Base-by-base conservation (phyloP, 1,139 yeast species). In the Nakaseomyces bracarensis region DNA sequence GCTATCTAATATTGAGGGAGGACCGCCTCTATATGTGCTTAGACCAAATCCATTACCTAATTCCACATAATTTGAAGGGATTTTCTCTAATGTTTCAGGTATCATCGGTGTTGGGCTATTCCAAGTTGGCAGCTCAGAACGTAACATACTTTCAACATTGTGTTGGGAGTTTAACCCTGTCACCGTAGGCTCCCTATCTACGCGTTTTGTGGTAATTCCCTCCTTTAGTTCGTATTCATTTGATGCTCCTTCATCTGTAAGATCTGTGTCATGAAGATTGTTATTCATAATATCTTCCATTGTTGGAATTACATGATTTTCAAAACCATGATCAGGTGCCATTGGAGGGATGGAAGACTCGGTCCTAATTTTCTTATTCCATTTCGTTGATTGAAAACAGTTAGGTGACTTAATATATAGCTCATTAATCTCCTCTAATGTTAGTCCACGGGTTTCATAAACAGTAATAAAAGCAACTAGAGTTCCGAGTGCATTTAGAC, bases 391-490 rank as follows among this genome's bases (percentile, higher is more conserved):
- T 14, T 48, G 64, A 60, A 65, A 59, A 11, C 61, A 52, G 46
- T 42, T 59, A 20, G 64, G 58, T 35, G 67, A 63, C 4, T 53
- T 46, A 30, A 75, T 74, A 46, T 77, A 80, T 58, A 82, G 62
- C 50, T 77, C 79, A 61, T 79, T 83, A 48, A 81, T 80, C 52
- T 81, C 82, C 61, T 82, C 91, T 58, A 82, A 68, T 15, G 80
- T 70, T 43, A 79, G 66, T 26, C 86, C 86, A 62, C 78, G 77
- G 35, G 91, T 81, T 63, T 82, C 91, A 50, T 75, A 79, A 42
- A 82, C 82, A 47, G 73, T 67, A 52, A 79, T 72, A 64, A 72
- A 80, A 40, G 71, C 61, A 31, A 74, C 78, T 54, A 77, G 59
- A 43, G 75, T 66, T 22, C 83, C 77, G 51, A 75, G 65, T 38